These are phyloP conservation scores for Mycosarcoma mackinlayi DNA, from an alignment of 1,284 basidiomycete species.

Conservation along the genomic window DNA sequence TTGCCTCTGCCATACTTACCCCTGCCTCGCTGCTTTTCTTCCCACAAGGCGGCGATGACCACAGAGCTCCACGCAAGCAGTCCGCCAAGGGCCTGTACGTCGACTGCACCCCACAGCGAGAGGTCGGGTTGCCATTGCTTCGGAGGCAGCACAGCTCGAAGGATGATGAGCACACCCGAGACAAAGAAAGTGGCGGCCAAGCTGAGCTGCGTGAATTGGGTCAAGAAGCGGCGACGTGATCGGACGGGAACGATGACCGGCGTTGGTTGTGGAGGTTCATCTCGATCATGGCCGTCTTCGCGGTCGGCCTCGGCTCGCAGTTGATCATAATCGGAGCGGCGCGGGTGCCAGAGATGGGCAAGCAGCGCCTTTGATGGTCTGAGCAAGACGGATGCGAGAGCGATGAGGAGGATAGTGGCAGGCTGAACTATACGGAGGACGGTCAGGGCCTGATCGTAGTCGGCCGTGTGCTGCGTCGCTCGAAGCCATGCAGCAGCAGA, in stretches of 20 bases:
- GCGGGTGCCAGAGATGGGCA: constrained; percentile 17
- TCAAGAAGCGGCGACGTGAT: constrained; percentile 51
- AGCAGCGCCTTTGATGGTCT: constrained; percentile 28
- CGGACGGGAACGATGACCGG: constrained; percentile 59
- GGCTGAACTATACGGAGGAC: constrained; percentile 49
- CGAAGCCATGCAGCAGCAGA: constrained; percentile 13
- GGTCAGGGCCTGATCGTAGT: constrained; percentile 31
- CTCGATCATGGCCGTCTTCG: constrained; percentile 10
- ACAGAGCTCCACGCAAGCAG: constrained; percentile 55
- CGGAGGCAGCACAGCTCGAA: constrained; percentile 60
- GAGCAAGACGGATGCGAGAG: constrained; percentile 35
- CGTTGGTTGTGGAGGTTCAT: constrained; percentile 49
- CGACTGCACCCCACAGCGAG: constrained; percentile 50
- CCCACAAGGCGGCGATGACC: constrained; percentile 52
- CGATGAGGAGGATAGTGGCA: constrained; percentile 41
- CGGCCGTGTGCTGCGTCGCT: constrained; percentile 17
- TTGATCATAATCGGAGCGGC: constrained; percentile 36
- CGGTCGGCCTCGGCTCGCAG: constrained; percentile 26
- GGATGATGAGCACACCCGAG: constrained; percentile 59
- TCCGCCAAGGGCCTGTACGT: constrained; percentile 58
- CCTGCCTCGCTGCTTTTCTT: constrained; percentile 51
- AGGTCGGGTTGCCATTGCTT: constrained; percentile 59
- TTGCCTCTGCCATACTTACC: constrained; percentile 59
- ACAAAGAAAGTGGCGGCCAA: constrained; percentile 53
- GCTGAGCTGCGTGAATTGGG: constrained; percentile 39